A percentile compares a stretch with the other conserved stretches of the same genome.
Evolutionary conservation across 129 eudicot genomes (phyloP).

Genomic region (Kitagawia praeruptora): DNA sequence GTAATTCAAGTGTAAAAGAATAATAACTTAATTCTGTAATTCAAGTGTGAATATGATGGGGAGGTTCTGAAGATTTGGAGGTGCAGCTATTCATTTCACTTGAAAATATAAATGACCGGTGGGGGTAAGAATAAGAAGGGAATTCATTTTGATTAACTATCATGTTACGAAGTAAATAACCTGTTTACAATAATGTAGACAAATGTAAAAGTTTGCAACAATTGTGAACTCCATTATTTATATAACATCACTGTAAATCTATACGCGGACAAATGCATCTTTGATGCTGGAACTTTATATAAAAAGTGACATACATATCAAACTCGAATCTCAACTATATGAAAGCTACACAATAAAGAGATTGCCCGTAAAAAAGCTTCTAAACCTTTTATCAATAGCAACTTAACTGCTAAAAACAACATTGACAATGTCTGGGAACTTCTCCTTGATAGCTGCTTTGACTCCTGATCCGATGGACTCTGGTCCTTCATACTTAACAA

Average conservation of each 20-base stretch:
- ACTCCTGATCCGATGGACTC: conserved; percentile 87
- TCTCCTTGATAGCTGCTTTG: conserved; percentile 94
- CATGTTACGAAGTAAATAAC: background rate
- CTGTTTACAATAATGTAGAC: background rate
- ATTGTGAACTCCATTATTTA: background rate
- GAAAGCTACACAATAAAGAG: background rate
- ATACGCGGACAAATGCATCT: background rate
- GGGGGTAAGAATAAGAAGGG: background rate
- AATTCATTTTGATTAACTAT: background rate
- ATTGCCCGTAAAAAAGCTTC: background rate
- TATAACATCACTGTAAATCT: background rate
- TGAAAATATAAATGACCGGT: background rate
- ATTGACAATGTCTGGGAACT: conserved; percentile 69
- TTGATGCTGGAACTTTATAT: background rate
- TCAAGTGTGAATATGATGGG: too few relatives aligned
- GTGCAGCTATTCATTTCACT: too few relatives aligned
- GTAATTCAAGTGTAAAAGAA: too few relatives aligned
- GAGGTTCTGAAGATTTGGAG: too few relatives aligned
- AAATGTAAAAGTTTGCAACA: background rate
- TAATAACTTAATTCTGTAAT: too few relatives aligned
- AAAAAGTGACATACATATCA: too few relatives aligned
- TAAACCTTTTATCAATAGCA: background rate
- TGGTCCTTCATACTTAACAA: conserved; percentile 67
- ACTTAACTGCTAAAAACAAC: conserved; percentile 41
- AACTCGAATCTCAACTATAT: background rate